Percentiles rank a stretch among this genome's conserved stretches.
phyloP scores from a whole-genome alignment of 441 rosid species.

The Euphorbia corollata region DNA sequence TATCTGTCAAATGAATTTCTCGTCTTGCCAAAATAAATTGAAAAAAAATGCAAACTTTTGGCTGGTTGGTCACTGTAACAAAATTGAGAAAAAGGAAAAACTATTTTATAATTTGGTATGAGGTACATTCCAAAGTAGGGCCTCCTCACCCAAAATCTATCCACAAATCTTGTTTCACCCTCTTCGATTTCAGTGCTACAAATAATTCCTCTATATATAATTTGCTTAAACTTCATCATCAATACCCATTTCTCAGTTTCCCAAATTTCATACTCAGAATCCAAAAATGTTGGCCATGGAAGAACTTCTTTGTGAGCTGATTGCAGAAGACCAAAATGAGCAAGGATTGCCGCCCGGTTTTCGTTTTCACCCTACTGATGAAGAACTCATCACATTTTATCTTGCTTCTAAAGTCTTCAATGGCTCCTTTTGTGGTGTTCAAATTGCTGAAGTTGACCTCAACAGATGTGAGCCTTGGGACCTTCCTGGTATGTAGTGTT shows the following conservation, averaged over 20 bases:
- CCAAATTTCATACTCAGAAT: background rate
- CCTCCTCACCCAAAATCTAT: constrained; percentile 14
- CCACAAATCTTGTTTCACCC: constrained; percentile 2
- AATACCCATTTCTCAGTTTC: background rate
- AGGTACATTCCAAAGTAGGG: constrained; percentile 8
- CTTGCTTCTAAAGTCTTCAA: constrained; percentile 80
- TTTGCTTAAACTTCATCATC: background rate
- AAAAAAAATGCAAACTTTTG: background rate
- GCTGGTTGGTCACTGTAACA: background rate
- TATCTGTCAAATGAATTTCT: too few relatives aligned
- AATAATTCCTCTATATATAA: constrained; percentile 17
- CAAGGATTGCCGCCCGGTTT: constrained; percentile 90
- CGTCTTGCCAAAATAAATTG: background rate
- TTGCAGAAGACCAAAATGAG: constrained; percentile 47
- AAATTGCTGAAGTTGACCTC: constrained; percentile 83
- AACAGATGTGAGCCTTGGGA: constrained; percentile 98
- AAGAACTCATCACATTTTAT: constrained; percentile 84
- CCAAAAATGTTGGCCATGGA: constrained; percentile 46
- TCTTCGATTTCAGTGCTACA: constrained; percentile 37
- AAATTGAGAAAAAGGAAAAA: too few relatives aligned
- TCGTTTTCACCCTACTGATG: constrained; percentile 92
- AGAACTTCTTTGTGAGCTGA: constrained; percentile 58
- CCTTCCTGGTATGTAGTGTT: constrained; percentile 59
- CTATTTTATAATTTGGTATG: too few relatives aligned
- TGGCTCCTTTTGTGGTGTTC: constrained; percentile 58